A percentile compares a stretch with the other conserved stretches of the same genome.
Evolutionary conservation across 352 stramenopile species (phyloP).

Genomic region (Pythium apleroticum): DNA sequence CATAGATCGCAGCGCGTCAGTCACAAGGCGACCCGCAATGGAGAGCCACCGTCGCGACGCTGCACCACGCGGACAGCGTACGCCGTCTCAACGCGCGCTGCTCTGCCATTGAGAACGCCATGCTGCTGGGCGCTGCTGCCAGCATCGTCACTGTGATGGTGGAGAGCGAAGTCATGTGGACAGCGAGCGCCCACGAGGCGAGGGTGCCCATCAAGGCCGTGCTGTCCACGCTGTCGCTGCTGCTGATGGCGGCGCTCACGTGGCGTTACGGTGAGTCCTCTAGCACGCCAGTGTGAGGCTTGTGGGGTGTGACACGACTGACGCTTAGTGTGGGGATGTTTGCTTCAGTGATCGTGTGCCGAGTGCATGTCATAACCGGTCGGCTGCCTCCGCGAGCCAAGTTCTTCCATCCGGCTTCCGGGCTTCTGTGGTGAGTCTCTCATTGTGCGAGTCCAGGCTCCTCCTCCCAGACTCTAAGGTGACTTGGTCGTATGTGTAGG

Average conservation of each 20-base stretch:
- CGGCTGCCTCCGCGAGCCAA: constrained; percentile 31
- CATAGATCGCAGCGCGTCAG: constrained; percentile 9
- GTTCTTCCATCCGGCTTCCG: constrained; percentile 41
- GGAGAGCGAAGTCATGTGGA: constrained; percentile 55
- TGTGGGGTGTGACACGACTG: neutral
- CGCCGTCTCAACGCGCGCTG: constrained; percentile 15
- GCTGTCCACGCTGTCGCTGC: constrained; percentile 35
- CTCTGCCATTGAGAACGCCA: constrained; percentile 41
- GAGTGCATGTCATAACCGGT: constrained; percentile 45
- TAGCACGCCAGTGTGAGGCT: neutral
- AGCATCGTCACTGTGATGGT: constrained; percentile 40
- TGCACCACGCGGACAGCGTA: constrained; percentile 39
- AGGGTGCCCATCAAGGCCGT: constrained; percentile 44
- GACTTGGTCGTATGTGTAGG: constrained; percentile 20
- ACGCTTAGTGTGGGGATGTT: neutral
- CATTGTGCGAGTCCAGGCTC: neutral
- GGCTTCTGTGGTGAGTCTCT: constrained; percentile 37
- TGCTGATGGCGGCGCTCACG: constrained; percentile 37
- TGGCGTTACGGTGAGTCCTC: constrained; percentile 57
- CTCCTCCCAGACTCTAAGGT: too few relatives aligned
- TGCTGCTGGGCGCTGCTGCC: constrained; percentile 38
- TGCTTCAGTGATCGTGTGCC: constrained; percentile 24
- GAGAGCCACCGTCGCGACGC: constrained; percentile 31
- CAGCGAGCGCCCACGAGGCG: constrained; percentile 7
- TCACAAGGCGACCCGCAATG: constrained; percentile 15